Evolutionary conservation across 257 asterid genomes (phyloP).

Genomic region (Coffea eugenioides): DNA sequence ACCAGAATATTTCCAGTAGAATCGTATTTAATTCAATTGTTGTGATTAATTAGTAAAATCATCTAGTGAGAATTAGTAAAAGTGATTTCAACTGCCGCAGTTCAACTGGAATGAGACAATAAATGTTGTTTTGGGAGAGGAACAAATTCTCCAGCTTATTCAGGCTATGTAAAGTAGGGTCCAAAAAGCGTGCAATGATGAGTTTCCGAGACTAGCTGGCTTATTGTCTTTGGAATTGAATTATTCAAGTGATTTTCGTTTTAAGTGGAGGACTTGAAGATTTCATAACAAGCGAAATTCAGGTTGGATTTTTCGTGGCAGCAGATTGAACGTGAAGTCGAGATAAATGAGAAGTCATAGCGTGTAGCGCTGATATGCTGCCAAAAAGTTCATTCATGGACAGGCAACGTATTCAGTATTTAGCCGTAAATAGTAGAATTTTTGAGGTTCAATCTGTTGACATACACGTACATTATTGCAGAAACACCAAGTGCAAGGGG

Average conservation of each 20-base stretch:
- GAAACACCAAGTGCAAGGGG: conserved; percentile 22
- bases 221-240: too few relatives aligned
- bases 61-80: too few relatives aligned
- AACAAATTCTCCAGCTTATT: too few relatives aligned
- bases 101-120: too few relatives aligned
- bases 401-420: conserved; percentile 18
- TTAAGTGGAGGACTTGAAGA: not conserved
- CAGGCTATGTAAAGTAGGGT: too few relatives aligned
- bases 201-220: too few relatives aligned
- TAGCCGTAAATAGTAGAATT: not conserved
- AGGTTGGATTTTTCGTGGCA: not conserved
- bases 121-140: too few relatives aligned
- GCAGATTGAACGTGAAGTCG: conserved; percentile 4
- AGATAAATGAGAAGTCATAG: not conserved
- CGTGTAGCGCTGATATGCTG: not conserved
- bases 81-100: too few relatives aligned
- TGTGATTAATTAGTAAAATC: too few relatives aligned
- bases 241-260: not conserved
- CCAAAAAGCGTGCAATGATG: too few relatives aligned
- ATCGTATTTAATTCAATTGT: too few relatives aligned
- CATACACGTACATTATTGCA: conserved; percentile 9
- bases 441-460: conserved; percentile 12
- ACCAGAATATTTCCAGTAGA: too few relatives aligned
- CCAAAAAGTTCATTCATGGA: conserved; percentile 19
- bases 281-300: conserved; percentile 5